phyloP scores from a whole-genome alignment of 805 yeast genomes.

The Wickerhamiella parazyma region DNA sequence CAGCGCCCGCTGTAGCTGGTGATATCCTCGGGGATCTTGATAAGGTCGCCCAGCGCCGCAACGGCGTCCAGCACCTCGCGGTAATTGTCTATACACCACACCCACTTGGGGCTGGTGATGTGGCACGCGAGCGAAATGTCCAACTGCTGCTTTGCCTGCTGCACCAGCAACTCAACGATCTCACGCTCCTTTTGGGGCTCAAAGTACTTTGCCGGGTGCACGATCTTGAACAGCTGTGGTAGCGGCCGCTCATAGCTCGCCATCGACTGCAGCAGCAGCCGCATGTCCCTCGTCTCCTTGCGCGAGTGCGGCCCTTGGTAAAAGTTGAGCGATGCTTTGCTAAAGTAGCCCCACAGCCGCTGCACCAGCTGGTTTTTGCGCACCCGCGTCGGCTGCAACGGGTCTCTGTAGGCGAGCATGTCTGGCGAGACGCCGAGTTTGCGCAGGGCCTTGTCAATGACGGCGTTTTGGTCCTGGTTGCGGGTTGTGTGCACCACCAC shows the following conservation, averaged over 20 bases:
- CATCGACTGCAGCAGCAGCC: constrained; percentile 8
- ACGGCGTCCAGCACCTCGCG: not conserved
- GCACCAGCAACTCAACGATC: constrained; percentile 12
- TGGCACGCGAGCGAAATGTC: not conserved
- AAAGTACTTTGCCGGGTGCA: constrained; percentile 1
- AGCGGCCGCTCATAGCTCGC: constrained; percentile 10
- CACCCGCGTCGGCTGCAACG: constrained; percentile 5
- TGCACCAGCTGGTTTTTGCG: constrained; percentile 12
- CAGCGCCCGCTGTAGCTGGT: not conserved
- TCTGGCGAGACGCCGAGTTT: constrained; percentile 12
- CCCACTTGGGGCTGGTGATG: constrained; percentile 9
- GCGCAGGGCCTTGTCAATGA: constrained; percentile 10
- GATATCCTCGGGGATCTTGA: not conserved
- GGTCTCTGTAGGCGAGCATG: constrained; percentile 14
- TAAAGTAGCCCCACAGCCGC: constrained; percentile 14
- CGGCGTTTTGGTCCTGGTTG: constrained; percentile 1
- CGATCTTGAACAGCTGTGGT: constrained; percentile 6
- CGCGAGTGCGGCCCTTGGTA: constrained; percentile 13
- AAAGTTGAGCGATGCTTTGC: constrained; percentile 9
- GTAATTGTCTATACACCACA: constrained; percentile 4
- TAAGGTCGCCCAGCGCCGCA: not conserved
- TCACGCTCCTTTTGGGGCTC: constrained; percentile 15
- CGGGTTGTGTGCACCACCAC: constrained; percentile 17
- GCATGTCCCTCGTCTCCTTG: constrained; percentile 10
- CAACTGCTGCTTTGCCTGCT: not conserved